Base-by-base conservation (phyloP, 192 early-diverging fungal genomes). In the Haplosporangium gracile region DNA sequence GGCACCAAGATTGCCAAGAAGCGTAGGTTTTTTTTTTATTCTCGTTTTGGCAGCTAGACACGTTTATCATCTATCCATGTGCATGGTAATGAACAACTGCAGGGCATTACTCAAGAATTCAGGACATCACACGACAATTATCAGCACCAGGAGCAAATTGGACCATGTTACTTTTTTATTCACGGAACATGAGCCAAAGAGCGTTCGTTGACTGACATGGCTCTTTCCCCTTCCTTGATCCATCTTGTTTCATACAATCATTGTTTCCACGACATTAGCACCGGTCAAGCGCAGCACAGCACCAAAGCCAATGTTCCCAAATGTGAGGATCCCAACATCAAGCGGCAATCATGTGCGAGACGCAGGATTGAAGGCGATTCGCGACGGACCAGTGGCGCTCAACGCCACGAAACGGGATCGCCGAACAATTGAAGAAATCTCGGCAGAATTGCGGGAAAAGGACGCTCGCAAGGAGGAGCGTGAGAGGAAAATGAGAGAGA, bases 361-460 rank as follows among this genome's bases (percentile, higher is more conserved):
- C 34, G 84, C 84, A 20, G 84, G 84, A 70, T 75, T 86, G 7
- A 86, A 86, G 43, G 84, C 84, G 5, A 68, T 86, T 70, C 84
- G 84, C 13, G 79, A 86, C 49, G 84, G 84, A 68, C 84, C 84
- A 7, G 60, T 81, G 9, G 55, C 84, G 0, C 84, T 86, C 60
- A 81, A 81, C 76, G 77, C 84, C 1, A 78, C 74, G 32, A 86
- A 86, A 40, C 57, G 84, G 47, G 84, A 86, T 81, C 71, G 72
- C 1, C 39, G 84, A 20, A 70, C 84, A 22, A 42, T 78, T 24
- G 84, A 81, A 26, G 84, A 86, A 34, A 68, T 81, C 39, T 55
- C 57, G 2, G 75, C 74, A 6, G 79, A 81, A 4, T 5, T 80
- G 34, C 53, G 53, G 16, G 79, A 76, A n/a, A 80, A 75, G 65